These are phyloP conservation scores for Syncephalastrum sp. DNA, from an alignment of 371 early-diverging fungal species.

Conservation along the genomic window DNA sequence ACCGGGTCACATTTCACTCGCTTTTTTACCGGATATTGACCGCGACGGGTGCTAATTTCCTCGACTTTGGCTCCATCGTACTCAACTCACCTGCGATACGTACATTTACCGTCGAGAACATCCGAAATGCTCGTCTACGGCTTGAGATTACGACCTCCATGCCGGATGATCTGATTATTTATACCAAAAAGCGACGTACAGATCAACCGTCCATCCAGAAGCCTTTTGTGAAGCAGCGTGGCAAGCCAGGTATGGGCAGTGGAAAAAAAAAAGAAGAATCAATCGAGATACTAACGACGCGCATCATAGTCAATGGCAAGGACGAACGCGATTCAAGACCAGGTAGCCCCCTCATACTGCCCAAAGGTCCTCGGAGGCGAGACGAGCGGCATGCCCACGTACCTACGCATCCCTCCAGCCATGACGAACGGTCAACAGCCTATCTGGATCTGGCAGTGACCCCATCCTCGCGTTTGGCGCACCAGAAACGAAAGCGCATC, in stretches of 20 bases:
- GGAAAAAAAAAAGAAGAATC: neutral
- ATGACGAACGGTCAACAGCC: slow-evolving; percentile 24
- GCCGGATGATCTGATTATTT: slow-evolving; percentile 68
- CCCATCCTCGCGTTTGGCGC: slow-evolving; percentile 9
- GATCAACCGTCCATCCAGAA: slow-evolving; percentile 3
- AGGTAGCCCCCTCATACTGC: neutral
- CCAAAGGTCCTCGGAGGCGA: slow-evolving; percentile 6
- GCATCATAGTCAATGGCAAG: slow-evolving; percentile 1
- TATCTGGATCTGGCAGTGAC: slow-evolving; percentile 41
- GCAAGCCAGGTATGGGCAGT: slow-evolving; percentile 4
- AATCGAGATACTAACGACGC: neutral
- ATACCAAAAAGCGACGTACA: slow-evolving; percentile 33
- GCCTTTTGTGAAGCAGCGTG: neutral
- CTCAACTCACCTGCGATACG: slow-evolving; percentile 81
- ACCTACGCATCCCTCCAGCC: neutral
- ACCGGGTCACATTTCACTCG: slow-evolving; percentile 95
- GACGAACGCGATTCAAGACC: neutral
- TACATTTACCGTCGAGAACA: slow-evolving; percentile 85
- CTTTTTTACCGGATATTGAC: slow-evolving; percentile 94
- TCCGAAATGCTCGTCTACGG: slow-evolving; percentile 57
- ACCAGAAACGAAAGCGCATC: neutral
- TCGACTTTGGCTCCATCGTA: slow-evolving; percentile 90
- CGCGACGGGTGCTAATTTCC: slow-evolving; percentile 85
- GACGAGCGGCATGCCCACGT: neutral
- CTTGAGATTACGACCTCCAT: slow-evolving; percentile 68